Conservation (phyloP, 805 yeast genomes). For the Kregervanrija pseudodelftensis region DNA sequence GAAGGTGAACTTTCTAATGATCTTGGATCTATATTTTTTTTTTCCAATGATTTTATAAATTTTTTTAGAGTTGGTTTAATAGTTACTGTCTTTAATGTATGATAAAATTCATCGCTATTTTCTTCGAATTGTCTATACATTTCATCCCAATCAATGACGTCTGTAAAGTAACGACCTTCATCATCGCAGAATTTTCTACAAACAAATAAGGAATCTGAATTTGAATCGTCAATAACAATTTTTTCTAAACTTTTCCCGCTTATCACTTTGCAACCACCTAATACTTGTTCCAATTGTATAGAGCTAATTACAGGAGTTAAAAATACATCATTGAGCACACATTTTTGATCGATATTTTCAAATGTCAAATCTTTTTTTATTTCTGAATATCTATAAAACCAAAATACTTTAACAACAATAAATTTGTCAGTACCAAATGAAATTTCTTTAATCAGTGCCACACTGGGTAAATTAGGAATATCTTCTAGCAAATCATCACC, state of each 20-base stretch:
- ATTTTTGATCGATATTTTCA: slow-evolving; percentile 15
- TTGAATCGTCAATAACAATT: slow-evolving; percentile 31
- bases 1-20: slow-evolving; percentile 1
- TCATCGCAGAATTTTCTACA: slow-evolving; percentile 38
- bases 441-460: slow-evolving; percentile 47
- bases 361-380: slow-evolving; percentile 24
- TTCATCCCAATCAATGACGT: slow-evolving; percentile 33
- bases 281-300: slow-evolving; percentile 35
- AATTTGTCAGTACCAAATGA: slow-evolving; percentile 41
- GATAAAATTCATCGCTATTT: slow-evolving; percentile 28
- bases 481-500: slow-evolving; percentile 19
- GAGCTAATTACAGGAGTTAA: slow-evolving; percentile 44
- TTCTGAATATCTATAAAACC: slow-evolving; percentile 39
- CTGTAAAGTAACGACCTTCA: slow-evolving; percentile 28
- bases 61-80: slow-evolving; percentile 21
- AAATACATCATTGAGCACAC: slow-evolving; percentile 40
- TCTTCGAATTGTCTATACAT: slow-evolving; percentile 19
- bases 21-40: slow-evolving; percentile 13
- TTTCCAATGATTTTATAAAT: not conserved
- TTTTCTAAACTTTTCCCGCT: slow-evolving; percentile 29
- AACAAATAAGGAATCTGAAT: slow-evolving; percentile 26
- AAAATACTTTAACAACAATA: slow-evolving; percentile 41
- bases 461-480: slow-evolving; percentile 27
- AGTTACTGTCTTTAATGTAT: slow-evolving; percentile 24
- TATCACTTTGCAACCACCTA: slow-evolving; percentile 38